Percentiles rank a stretch among this genome's conserved stretches.
These are phyloP conservation scores for Lactuca saligna DNA, from an alignment of 129 eudicot genomes.

Conservation along the genomic window DNA sequence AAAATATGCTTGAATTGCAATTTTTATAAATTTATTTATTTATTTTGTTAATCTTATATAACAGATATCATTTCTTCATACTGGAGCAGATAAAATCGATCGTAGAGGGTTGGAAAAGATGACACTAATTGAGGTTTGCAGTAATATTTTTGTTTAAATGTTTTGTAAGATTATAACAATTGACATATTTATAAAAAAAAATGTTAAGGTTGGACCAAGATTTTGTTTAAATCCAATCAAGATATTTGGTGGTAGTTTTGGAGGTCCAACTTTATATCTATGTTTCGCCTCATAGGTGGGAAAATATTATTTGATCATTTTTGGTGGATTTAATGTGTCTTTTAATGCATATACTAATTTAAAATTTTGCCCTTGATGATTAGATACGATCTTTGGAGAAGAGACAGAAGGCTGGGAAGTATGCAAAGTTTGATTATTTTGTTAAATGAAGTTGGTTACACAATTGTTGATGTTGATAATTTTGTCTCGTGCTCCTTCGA, in stretches of 20 bases:
- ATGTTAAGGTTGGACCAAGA: constrained; percentile 87
- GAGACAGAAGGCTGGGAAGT: constrained; percentile 82
- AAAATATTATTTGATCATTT: neutral
- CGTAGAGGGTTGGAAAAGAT: constrained; percentile 87
- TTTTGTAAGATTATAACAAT: neutral
- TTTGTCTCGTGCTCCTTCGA: too few species aligned
- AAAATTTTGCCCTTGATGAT: neutral
- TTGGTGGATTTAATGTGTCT: neutral
- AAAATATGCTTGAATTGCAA: too few species aligned
- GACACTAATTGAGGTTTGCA: constrained; percentile 90
- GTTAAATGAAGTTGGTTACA: too few species aligned
- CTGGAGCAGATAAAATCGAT: constrained; percentile 72
- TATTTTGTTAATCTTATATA: constrained; percentile 2
- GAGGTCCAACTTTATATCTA: constrained; percentile 91
- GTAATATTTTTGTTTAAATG: too few species aligned
- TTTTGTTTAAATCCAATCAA: constrained; percentile 95
- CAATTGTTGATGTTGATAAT: too few species aligned
- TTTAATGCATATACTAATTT: neutral
- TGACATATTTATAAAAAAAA: neutral
- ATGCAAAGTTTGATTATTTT: too few species aligned
- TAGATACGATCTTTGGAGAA: constrained; percentile 89
- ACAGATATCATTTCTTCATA: constrained; percentile 84
- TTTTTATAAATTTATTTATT: too few species aligned
- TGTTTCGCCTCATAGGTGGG: constrained; percentile 87
- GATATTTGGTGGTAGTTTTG: constrained; percentile 97